These are phyloP conservation scores for Incumbomyces delicatus DNA, from an alignment of 2,329 filamentous ascomycete genomes.

Conservation along the genomic window DNA sequence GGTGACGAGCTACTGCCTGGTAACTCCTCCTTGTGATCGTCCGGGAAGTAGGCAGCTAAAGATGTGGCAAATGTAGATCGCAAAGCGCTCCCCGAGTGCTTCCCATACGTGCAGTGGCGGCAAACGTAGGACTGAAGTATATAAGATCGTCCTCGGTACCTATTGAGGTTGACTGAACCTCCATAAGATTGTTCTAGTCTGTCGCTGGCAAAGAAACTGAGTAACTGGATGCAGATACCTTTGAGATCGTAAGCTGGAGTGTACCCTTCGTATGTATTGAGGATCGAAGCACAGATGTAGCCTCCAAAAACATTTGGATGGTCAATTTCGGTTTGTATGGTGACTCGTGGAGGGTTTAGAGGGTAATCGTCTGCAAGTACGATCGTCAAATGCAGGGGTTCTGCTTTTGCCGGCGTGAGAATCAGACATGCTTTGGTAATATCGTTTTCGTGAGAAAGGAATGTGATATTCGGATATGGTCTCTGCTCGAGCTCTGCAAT, in stretches of 20 bases:
- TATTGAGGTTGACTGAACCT: slow-evolving; percentile 1
- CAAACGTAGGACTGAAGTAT: not conserved
- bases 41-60: too few relatives aligned
- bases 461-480: slow-evolving; percentile 39
- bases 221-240: slow-evolving; percentile 41
- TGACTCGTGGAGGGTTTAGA: slow-evolving; percentile 29
- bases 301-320: slow-evolving; percentile 38
- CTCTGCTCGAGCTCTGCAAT: slow-evolving; percentile 37
- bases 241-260: slow-evolving; percentile 44
- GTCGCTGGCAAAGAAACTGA: slow-evolving; percentile 44
- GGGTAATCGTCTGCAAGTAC: slow-evolving; percentile 31
- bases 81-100: not conserved
- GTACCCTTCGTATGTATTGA: slow-evolving; percentile 35
- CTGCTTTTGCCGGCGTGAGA: slow-evolving; percentile 31
- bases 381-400: slow-evolving; percentile 37
- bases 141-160: not conserved
- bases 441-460: slow-evolving; percentile 30
- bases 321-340: slow-evolving; percentile 32
- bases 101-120: not conserved
- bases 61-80: not conserved
- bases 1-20: not conserved
- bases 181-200: slow-evolving; percentile 33
- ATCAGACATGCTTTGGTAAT: slow-evolving; percentile 34
- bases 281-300: slow-evolving; percentile 41
- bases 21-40: too few relatives aligned